Conservation (phyloP, 2,329 filamentous ascomycete genomes). For the Aspergillus phoenicis region DNA sequence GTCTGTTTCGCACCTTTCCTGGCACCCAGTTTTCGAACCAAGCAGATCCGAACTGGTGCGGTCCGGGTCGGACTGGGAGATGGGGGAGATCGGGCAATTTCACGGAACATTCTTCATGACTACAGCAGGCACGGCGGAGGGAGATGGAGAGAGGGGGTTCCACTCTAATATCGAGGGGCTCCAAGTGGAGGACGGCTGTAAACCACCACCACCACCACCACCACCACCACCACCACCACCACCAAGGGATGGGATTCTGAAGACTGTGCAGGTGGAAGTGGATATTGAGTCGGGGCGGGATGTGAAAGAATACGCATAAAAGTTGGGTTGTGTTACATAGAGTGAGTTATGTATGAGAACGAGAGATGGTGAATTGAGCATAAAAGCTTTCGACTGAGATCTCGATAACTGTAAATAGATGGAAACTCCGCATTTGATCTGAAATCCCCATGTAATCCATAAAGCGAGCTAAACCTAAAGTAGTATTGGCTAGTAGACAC, state of each 20-base stretch:
- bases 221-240: background rate
- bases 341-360: background rate
- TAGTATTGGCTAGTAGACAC: background rate
- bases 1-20: background rate
- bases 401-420: no score
- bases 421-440: background rate
- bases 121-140: constrained; percentile 16
- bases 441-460: background rate
- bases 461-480: no score
- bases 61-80: constrained; percentile 8
- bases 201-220: background rate
- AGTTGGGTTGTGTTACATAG: background rate
- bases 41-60: constrained; percentile 4
- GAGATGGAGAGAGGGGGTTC: constrained; percentile 1
- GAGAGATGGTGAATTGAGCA: background rate
- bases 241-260: constrained; percentile 19
- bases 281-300: constrained; percentile 25
- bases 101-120: constrained; percentile 16
- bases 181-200: background rate
- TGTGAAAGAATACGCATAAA: background rate
- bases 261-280: constrained; percentile 28
- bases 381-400: background rate
- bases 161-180: background rate
- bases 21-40: background rate
- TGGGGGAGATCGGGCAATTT: constrained; percentile 13